A percentile compares a stretch with the other conserved stretches of the same genome.
Conservation (phyloP, 305 asterid genomes). For the Plantago coronopus region DNA sequence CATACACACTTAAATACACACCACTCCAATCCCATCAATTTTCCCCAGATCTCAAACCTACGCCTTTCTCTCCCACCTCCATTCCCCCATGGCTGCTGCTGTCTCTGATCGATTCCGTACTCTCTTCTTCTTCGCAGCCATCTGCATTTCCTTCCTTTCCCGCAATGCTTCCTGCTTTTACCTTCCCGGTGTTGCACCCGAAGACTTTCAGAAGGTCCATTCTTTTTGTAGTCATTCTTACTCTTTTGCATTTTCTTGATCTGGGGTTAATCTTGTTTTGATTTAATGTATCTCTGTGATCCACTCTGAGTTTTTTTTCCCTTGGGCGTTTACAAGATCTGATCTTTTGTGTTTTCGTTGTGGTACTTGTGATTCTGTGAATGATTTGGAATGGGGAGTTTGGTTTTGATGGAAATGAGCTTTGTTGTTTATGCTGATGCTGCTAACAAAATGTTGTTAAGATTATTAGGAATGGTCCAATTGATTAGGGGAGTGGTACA, state of each 20-base stretch:
- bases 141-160: constrained; percentile 37
- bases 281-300: not conserved
- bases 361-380: not conserved
- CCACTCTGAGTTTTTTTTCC: too few species aligned
- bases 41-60: constrained; percentile 29
- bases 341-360: constrained; percentile 2
- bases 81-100: constrained; percentile 26
- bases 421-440: not conserved
- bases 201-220: constrained; percentile 58
- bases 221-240: not conserved
- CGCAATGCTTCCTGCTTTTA: constrained; percentile 46
- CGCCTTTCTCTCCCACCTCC: constrained; percentile 12
- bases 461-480: not conserved
- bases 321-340: constrained; percentile 29
- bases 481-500: not conserved
- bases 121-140: constrained; percentile 22
- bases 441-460: not conserved
- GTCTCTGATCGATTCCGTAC: constrained; percentile 22
- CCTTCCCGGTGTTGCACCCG: constrained; percentile 77
- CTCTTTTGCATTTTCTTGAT: constrained; percentile 6
- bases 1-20: too few species aligned
- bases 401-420: not conserved
- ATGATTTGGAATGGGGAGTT: constrained; percentile 11
- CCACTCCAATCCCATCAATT: too few species aligned
- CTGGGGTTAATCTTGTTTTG: not conserved